Percentiles rank a stretch among this genome's conserved stretches.
These are phyloP conservation scores for Casuarina glauca DNA, from an alignment of 306 rosid species.

Conservation along the genomic window DNA sequence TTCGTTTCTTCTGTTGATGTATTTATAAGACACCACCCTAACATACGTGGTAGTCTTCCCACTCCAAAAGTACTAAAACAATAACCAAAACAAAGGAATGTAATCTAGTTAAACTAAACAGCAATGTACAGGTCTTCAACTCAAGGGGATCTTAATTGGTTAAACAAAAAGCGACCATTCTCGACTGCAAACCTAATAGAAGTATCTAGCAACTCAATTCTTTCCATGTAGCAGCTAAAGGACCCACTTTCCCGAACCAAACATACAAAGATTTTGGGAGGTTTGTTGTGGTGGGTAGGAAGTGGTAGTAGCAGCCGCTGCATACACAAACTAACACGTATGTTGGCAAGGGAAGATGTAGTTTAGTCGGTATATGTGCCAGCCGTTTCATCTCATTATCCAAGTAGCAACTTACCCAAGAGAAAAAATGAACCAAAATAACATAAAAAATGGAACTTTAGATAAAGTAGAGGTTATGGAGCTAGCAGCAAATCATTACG, in stretches of 20 bases:
- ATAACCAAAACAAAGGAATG: background rate
- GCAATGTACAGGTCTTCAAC: background rate
- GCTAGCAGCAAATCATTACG: slow-evolving; percentile 27
- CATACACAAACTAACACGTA: slow-evolving; percentile 6
- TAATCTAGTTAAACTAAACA: background rate
- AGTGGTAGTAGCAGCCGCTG: slow-evolving; percentile 26
- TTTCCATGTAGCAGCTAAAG: background rate
- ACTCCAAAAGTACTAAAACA: background rate
- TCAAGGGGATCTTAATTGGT: background rate
- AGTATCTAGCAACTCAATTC: too few species aligned
- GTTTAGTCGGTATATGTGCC: background rate
- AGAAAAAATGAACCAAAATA: background rate
- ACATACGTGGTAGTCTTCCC: background rate
- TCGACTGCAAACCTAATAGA: too few species aligned
- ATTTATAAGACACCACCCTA: background rate
- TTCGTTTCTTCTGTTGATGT: too few species aligned
- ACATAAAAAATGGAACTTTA: background rate
- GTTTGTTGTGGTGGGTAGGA: slow-evolving; percentile 62
- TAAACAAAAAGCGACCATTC: background rate
- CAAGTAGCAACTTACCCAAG: background rate
- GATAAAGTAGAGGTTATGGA: background rate
- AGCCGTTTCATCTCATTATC: slow-evolving; percentile 9
- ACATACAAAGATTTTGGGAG: slow-evolving; percentile 24
- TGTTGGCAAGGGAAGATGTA: too few species aligned
- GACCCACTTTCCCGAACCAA: slow-evolving; percentile 27